Percentiles rank a stretch among this genome's conserved stretches.
Evolutionary conservation across 1,139 yeast species (phyloP).

Genomic region (Suhomyces choctaworum): DNA sequence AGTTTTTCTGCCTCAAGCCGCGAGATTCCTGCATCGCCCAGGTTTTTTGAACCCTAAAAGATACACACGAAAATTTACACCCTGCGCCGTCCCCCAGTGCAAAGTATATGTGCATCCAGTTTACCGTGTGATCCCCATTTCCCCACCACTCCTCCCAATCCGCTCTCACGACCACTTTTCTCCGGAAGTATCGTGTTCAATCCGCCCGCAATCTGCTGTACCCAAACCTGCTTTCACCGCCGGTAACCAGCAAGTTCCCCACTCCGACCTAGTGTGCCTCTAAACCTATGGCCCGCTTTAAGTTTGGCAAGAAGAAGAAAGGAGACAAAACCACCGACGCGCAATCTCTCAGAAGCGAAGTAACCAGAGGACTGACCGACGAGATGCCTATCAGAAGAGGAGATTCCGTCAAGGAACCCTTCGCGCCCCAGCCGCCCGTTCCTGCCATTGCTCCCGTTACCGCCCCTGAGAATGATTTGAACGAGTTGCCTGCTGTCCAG

Average conservation of each 20-base stretch:
- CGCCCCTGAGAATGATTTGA: background rate
- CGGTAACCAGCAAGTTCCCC: constrained; percentile 1
- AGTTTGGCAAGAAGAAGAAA: constrained; percentile 30
- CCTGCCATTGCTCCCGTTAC: background rate
- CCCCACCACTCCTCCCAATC: too few species aligned
- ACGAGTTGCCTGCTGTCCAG: background rate
- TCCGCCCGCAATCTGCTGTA: too few species aligned
- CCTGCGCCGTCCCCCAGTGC: background rate
- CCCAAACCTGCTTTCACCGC: too few species aligned
- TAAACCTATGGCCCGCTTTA: constrained; percentile 29
- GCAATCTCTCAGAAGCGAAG: constrained; percentile 15
- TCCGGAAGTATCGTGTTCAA: too few species aligned
- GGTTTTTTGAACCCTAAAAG: background rate
- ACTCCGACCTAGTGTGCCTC: too few species aligned
- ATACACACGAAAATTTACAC: background rate
- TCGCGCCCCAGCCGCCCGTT: background rate
- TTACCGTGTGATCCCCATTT: too few species aligned
- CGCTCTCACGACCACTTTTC: too few species aligned
- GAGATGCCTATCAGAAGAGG: constrained; percentile 12
- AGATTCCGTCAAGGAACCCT: constrained; percentile 8
- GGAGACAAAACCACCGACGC: constrained; percentile 10
- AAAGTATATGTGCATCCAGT: background rate
- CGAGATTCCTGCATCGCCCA: background rate
- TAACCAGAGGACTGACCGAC: constrained; percentile 8
- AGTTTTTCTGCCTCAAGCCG: background rate